Base-by-base conservation (phyloP, 2,329 filamentous ascomycete genomes). In the Penicillium corylophilum region DNA sequence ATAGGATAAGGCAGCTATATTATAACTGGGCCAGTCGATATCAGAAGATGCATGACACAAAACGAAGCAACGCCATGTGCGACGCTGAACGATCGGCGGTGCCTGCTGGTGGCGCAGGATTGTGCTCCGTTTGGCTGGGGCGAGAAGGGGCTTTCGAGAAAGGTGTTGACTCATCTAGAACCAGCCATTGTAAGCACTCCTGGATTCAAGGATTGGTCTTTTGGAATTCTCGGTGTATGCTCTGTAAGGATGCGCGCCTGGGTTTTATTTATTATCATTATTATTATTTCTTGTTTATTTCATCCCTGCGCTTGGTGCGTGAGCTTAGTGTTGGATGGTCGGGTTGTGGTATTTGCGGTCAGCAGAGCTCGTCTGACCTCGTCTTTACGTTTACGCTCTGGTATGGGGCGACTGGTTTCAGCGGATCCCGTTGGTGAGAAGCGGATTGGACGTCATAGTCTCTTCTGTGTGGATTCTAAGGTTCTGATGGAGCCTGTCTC, bases 251-350 rank as follows among this genome's bases (percentile, higher is more conserved):
- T 44, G 46, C 24, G 36, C 41, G 23, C 39, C 45, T 18, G 28
- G 18, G n/a, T 22, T 29, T 20, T 28, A 29, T 47, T 26, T n/a
- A 24, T 43, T 8, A 10, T 28, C 3, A 10, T 28, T 28, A 10
- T 12, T 10, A 8, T 31, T 41, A 8, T 24, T 33, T 46, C 43
- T 52, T 57, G 23, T 40, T 51, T 50, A 52, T 50, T 56, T 44
- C 46, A 62, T 58, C 58, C 60, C 60, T 62, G 50, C 47, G 40
- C 39, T 61, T 51, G 56, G 60, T 62, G 60, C 60, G 60, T 62
- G 60, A 62, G 40, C 54, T 41, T 60, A 61, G 48, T 45, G 22
- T 10, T 2, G 22, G 39, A 13, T 41, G 22, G 18, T 20, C 9
- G 16, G 18, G 29, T 40, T 41, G 24, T 26, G 39, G 39, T 41